Conservation (phyloP, 345 rosid species). For the Cardiospermum halicacabum region DNA sequence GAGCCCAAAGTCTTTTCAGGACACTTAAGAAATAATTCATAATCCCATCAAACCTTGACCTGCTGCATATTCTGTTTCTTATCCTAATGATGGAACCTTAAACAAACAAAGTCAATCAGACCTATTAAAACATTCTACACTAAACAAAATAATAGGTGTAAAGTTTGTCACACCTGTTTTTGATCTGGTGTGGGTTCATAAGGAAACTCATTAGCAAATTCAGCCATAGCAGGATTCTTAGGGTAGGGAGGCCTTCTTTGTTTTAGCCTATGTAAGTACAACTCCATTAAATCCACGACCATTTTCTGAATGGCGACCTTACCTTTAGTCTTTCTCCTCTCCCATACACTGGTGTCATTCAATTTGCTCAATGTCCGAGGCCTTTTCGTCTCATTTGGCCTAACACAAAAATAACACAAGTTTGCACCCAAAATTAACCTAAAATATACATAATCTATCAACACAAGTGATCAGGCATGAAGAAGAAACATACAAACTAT, state of each 20-base stretch:
- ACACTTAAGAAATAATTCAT: neutral
- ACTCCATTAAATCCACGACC: conserved; percentile 98
- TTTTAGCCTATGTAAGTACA: conserved; percentile 82
- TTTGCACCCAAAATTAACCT: conserved; percentile 7
- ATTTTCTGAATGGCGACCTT: conserved; percentile 94
- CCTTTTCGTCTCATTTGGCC: conserved; percentile 79
- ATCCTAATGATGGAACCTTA: neutral
- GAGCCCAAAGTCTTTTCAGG: neutral
- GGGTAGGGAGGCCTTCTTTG: conserved; percentile 84
- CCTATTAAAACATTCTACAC: neutral
- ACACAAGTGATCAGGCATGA: neutral
- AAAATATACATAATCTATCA: neutral
- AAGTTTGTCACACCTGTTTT: conserved; percentile 42
- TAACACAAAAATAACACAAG: conserved; percentile 28
- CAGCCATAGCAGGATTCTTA: conserved; percentile 58
- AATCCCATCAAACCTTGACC: neutral
- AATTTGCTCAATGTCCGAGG: conserved; percentile 81
- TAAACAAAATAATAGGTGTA: neutral
- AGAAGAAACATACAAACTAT: conserved; percentile 50
- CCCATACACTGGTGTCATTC: conserved; percentile 77
- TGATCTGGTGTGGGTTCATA: conserved; percentile 91
- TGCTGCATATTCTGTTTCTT: neutral
- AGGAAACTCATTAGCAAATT: conserved; percentile 64
- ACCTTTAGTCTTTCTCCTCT: conserved; percentile 89
- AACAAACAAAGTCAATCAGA: neutral